Evolutionary conservation across 495 filamentous ascomycete species (phyloP).

Genomic region (Jackrogersella multiformis): DNA sequence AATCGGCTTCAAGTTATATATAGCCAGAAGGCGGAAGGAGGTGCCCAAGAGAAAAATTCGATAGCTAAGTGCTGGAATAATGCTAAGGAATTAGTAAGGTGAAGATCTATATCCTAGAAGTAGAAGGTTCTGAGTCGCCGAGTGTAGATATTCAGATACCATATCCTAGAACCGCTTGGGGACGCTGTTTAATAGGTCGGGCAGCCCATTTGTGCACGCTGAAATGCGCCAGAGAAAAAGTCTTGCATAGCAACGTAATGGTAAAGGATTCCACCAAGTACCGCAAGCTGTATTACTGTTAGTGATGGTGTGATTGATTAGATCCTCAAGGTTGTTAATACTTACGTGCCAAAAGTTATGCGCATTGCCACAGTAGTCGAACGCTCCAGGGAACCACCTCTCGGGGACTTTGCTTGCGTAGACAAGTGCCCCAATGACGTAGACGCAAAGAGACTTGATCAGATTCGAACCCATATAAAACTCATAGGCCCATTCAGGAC

Average conservation of each 20-base stretch:
- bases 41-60: background rate
- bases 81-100: background rate
- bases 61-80: background rate
- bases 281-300: conserved; percentile 61
- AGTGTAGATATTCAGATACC: conserved; percentile 6
- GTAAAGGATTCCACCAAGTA: conserved; percentile 94
- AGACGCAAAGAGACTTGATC: conserved; percentile 83
- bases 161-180: background rate
- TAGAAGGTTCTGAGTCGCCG: background rate
- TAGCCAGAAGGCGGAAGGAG: background rate
- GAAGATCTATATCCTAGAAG: background rate
- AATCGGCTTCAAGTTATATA: background rate
- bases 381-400: conserved; percentile 87
- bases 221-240: conserved; percentile 88
- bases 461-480: conserved; percentile 86
- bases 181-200: conserved; percentile 49
- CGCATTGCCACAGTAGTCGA: conserved; percentile 92
- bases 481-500: conserved; percentile 75
- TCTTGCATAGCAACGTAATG: conserved; percentile 97
- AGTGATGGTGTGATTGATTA: conserved; percentile 8
- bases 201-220: conserved; percentile 67
- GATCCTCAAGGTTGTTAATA: conserved; percentile 11
- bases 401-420: conserved; percentile 97
- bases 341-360: conserved; percentile 96
- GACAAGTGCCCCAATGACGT: conserved; percentile 81